phyloP scores from a whole-genome alignment of 1,284 basidiomycete species.

The Rhodotorula sp. region DNA sequence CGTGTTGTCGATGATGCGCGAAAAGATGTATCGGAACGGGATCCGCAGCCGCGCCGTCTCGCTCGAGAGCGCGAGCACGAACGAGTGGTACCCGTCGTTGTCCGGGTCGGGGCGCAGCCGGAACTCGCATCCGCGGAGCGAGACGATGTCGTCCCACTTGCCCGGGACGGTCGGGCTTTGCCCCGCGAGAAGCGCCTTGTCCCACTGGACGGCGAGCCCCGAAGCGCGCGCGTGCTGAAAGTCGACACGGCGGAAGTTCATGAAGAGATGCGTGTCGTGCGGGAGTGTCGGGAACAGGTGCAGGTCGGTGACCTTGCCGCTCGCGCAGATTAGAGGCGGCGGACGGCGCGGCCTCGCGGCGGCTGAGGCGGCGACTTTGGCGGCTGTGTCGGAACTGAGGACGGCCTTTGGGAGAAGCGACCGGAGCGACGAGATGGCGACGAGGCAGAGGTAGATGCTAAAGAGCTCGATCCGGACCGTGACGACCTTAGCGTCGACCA shows the following conservation, averaged over 20 bases:
- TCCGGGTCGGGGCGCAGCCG: slow-evolving; percentile 49
- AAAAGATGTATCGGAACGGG: slow-evolving; percentile 73
- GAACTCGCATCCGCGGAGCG: slow-evolving; percentile 65
- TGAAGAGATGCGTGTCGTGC: slow-evolving; percentile 45
- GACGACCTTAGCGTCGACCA: slow-evolving; percentile 54
- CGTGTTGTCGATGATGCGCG: slow-evolving; percentile 51
- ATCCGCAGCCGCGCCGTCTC: slow-evolving; percentile 73
- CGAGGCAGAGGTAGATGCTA: slow-evolving; percentile 71
- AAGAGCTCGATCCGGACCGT: slow-evolving; percentile 63
- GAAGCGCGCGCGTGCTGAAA: slow-evolving; percentile 4
- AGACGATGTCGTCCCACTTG: slow-evolving; percentile 77
- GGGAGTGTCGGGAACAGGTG: slow-evolving; percentile 50
- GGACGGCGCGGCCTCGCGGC: slow-evolving; percentile 20
- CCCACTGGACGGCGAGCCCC: slow-evolving; percentile 28
- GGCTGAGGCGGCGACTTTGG: slow-evolving; percentile 31
- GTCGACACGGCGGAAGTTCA: slow-evolving; percentile 36
- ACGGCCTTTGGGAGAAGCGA: slow-evolving; percentile 50
- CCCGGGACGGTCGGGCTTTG: slow-evolving; percentile 52
- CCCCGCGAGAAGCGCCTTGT: slow-evolving; percentile 53
- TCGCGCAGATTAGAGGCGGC: slow-evolving; percentile 27
- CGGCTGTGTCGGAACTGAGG: not conserved
- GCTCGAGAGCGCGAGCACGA: slow-evolving; percentile 57
- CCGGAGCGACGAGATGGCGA: slow-evolving; percentile 64
- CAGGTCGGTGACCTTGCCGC: slow-evolving; percentile 48
- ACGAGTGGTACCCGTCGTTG: slow-evolving; percentile 47